Conservation (phyloP, 192 early-diverging fungal species). For the Mortierella alpina region DNA sequence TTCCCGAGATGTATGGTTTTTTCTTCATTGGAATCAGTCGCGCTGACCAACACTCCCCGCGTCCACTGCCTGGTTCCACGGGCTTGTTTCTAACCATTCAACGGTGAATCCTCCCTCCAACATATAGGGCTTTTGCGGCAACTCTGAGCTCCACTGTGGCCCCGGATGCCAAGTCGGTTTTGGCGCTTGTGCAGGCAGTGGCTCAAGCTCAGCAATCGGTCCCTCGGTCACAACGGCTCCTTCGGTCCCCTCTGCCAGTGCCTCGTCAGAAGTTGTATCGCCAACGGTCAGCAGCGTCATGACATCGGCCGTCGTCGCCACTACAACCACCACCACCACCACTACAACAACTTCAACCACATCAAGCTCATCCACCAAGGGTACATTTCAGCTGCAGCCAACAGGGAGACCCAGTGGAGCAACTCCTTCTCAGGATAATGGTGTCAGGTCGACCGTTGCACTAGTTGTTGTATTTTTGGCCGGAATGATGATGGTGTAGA, state of each 20-base stretch:
- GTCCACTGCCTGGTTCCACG: too few species aligned
- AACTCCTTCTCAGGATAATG: slow-evolving; percentile 35
- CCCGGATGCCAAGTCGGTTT: slow-evolving; percentile 19
- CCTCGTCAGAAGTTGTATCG: neutral
- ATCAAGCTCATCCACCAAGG: slow-evolving; percentile 11
- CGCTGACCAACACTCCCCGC: neutral
- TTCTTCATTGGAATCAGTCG: neutral
- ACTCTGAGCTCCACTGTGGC: slow-evolving; percentile 10
- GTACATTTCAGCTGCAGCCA: slow-evolving; percentile 37
- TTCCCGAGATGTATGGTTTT: slow-evolving; percentile 20
- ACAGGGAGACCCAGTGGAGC: slow-evolving; percentile 36
- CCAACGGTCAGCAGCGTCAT: neutral
- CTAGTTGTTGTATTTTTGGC: slow-evolving; percentile 35
- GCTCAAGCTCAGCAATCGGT: neutral
- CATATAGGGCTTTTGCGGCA: slow-evolving; percentile 41
- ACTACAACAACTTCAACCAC: neutral
- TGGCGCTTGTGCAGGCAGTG: slow-evolving; percentile 5
- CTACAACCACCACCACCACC: slow-evolving; percentile 1
- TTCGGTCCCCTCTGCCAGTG: neutral
- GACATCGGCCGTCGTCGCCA: neutral
- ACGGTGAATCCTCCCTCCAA: neutral
- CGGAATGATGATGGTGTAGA: slow-evolving; percentile 37
- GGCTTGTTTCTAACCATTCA: neutral
- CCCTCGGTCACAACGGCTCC: neutral
- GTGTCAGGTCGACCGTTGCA: slow-evolving; percentile 32